Base-by-base conservation (phyloP, 2,329 filamentous ascomycete species). In the Phyllosticta capitalensis region DNA sequence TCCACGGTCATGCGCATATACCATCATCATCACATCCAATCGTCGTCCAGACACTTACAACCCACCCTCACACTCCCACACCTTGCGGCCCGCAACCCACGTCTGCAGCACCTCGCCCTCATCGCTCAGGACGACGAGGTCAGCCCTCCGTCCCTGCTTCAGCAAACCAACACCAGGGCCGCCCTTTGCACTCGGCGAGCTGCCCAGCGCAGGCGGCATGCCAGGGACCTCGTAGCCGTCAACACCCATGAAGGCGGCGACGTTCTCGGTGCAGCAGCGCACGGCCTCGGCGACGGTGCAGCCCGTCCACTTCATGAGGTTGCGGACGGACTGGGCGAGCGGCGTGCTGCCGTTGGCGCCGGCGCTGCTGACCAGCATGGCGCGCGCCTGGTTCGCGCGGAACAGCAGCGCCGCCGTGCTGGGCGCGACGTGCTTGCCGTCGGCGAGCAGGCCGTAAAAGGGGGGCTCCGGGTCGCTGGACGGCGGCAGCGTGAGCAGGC, bases 341-440 rank as follows among this genome's bases (percentile, higher is more conserved):
- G 73, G 72, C 1, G 82, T 69, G 9, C 78, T 78, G 10, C 78
- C 77, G 7, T 78, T 78, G 2, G 83, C 74, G 65, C 83, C 80
- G 63, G 81, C 80, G 57, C 73, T 76, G 67, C 79, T 82, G 61
- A 82, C 75, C 52, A 81, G 67, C 54, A 83, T 79, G 62, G 77
- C 77, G 61, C 76, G 75, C 14, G 67, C 62, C 1, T 78, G 78
- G 30, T 76, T 75, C 1, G 76, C 67, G 21, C 75, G 73, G 66
- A 80, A 76, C 3, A 81, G 75, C 30, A 83, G 70, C 0, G 75
- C 74, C 0, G 79, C 72, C 0, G 81, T 74, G 17, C 69, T 67
- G 0, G 80, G 79, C 63, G 83, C 79, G 3, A 83, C 67, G 61
- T 83, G 81, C 55, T 81, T 75, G 30, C 77, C 77, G 61, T 83